phyloP scores from a whole-genome alignment of 2,329 filamentous ascomycete species.

The Aureobasidium mangrovei region DNA sequence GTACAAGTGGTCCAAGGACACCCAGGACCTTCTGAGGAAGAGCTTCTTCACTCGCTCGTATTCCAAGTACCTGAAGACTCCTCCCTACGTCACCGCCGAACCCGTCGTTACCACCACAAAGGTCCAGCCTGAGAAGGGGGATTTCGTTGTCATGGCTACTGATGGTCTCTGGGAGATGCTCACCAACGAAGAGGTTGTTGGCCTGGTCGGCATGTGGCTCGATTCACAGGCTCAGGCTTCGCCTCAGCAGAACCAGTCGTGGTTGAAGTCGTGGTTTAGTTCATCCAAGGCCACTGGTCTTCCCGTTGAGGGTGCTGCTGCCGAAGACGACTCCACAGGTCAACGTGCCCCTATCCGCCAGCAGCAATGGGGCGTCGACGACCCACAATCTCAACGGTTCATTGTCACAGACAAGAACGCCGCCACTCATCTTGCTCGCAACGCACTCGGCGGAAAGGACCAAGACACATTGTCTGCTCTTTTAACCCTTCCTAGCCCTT shows the following conservation, averaged over 20 bases:
- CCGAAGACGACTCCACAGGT: constrained; percentile 47
- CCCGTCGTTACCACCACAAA: constrained; percentile 89
- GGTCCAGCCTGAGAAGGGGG: constrained; percentile 78
- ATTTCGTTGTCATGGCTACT: constrained; percentile 93
- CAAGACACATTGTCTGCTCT: constrained; percentile 88
- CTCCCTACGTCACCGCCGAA: constrained; percentile 95
- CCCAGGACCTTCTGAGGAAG: constrained; percentile 70
- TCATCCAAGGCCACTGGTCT: constrained; percentile 47
- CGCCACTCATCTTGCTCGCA: constrained; percentile 89
- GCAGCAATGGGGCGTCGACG: constrained; percentile 79
- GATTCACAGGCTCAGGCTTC: constrained; percentile 55
- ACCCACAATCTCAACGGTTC: constrained; percentile 69
- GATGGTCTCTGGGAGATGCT: constrained; percentile 99
- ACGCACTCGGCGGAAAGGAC: constrained; percentile 88
- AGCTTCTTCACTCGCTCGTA: constrained; percentile 82
- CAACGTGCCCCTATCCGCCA: constrained; percentile 83
- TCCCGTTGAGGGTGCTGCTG: constrained; percentile 62
- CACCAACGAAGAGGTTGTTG: constrained; percentile 95
- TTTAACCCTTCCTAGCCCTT: constrained; percentile 83
- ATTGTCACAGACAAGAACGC: constrained; percentile 92
- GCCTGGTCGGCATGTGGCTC: constrained; percentile 93
- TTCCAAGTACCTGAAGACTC: constrained; percentile 71
- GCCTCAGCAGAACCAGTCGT: constrained; percentile 40
- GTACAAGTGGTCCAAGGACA: constrained; percentile 90
- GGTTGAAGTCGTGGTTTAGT: constrained; percentile 63